Evolutionary conservation across 257 asterid species (phyloP), one percentile per base, ranked within the genome.

Genomic region (Cruciata laevipes): DNA sequence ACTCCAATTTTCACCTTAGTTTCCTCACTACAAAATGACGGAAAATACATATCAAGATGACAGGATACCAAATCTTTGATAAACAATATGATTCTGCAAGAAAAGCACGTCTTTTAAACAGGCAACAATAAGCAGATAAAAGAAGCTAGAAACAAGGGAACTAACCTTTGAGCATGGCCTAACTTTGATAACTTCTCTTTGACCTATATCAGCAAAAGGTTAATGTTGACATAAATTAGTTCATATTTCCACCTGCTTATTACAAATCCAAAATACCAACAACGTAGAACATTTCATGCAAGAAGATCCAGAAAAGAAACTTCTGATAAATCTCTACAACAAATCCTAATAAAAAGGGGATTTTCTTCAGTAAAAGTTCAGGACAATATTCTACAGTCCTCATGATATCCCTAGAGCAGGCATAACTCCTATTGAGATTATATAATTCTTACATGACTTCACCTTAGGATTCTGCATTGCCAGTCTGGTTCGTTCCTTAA

Each of bases 401-500:
- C 47, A 44, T 65, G 52, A 49, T 73, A 55, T 63, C 25, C 33
- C 35, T 18, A 42, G 68, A 21, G 68, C 52, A 58, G 63, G 63
- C 31, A 67, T 62, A 33, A 63, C 56, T 66, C n/a, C 61, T 21
- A 37, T 32, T 23, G 44, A 68, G 77, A 77, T 73, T 40, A 47
- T 47, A 47, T 47, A 18, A 72, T 76, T 75, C 89, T 83, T 86
- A 87, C 96, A 86, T 90, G 88, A 87, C 95, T 81, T 93, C 99
- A 90, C 99, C 96, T 93, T 90, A 85, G 99, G 99, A 77, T 90
- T 86, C 87, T 86, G 95, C 99, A 93, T 93, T 49, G 99, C 99
- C 76, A 90, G 83, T 78, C 82, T 83, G 38, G 99, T 90, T 79
- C 86, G 85, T 80, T 90, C 97, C 83, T 74, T 83, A 66, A 94